Percentiles rank a stretch among this genome's conserved stretches.
Conservation (phyloP, 805 yeast genomes). For the Candida hungchunana region DNA sequence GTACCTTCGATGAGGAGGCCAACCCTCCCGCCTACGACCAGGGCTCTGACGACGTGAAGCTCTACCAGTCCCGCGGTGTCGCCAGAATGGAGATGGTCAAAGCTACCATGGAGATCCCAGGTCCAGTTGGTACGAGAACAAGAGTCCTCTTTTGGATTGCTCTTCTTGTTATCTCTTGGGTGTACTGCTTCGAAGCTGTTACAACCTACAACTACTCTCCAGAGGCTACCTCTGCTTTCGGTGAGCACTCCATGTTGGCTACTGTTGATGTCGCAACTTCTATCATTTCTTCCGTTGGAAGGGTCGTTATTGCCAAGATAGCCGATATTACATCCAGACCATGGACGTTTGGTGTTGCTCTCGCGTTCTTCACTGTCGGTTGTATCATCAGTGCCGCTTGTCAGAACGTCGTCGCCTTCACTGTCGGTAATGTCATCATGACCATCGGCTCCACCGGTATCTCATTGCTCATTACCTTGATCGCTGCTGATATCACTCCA, state of each 20-base stretch:
- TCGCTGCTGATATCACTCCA: constrained; percentile 36
- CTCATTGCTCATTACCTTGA: constrained; percentile 30
- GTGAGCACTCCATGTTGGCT: constrained; percentile 36
- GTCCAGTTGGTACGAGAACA: constrained; percentile 13
- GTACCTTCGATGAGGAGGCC: background rate
- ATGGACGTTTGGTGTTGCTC: constrained; percentile 31
- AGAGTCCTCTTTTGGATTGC: constrained; percentile 16
- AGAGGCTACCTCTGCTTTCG: constrained; percentile 37
- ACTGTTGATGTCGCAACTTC: constrained; percentile 36
- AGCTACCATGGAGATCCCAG: constrained; percentile 17
- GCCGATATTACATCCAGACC: constrained; percentile 39
- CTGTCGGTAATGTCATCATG: constrained; percentile 34
- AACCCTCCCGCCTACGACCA: background rate
- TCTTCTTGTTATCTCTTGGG: constrained; percentile 17
- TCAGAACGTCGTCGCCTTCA: constrained; percentile 32
- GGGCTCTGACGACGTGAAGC: constrained; percentile 2
- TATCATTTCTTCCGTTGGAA: constrained; percentile 35
- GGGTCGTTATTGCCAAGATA: constrained; percentile 37
- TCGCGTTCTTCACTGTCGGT: constrained; percentile 33
- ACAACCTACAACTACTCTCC: constrained; percentile 34
- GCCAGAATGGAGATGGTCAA: constrained; percentile 21
- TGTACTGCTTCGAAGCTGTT: constrained; percentile 26
- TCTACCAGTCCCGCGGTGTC: constrained; percentile 25
- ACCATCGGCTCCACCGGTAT: constrained; percentile 37
- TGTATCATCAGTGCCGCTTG: constrained; percentile 35